Conservation (phyloP, 805 yeast genomes). For the Saturnispora sekii region DNA sequence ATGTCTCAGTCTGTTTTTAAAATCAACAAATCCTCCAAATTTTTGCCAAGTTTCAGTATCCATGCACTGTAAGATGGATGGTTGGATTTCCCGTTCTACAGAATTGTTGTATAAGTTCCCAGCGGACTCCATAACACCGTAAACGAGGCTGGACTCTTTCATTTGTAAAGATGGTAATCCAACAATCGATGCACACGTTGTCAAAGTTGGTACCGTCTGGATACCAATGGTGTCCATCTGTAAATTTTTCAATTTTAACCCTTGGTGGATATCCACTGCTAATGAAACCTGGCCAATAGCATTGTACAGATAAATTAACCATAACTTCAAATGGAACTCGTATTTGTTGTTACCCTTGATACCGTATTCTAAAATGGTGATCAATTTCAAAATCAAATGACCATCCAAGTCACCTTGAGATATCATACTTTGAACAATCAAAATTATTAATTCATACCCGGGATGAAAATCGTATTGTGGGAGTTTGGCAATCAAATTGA, state of each 20-base stretch:
- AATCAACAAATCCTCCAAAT: constrained; percentile 53
- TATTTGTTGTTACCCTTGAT: constrained; percentile 43
- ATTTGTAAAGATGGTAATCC: not conserved
- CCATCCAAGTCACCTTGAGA: constrained; percentile 11
- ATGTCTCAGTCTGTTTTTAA: constrained; percentile 39
- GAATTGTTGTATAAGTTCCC: constrained; percentile 42
- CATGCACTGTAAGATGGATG: constrained; percentile 43
- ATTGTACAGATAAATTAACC: constrained; percentile 60
- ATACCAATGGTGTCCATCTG: constrained; percentile 67
- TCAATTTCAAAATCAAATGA: constrained; percentile 29
- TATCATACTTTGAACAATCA: constrained; percentile 35
- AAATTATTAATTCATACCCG: constrained; percentile 56
- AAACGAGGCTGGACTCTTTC: constrained; percentile 13
- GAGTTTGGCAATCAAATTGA: constrained; percentile 29
- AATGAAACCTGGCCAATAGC: constrained; percentile 43
- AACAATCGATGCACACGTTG: constrained; percentile 26
- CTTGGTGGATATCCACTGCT: constrained; percentile 41
- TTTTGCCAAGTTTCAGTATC: constrained; percentile 55
- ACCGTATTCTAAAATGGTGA: constrained; percentile 50
- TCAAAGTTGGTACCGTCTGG: constrained; percentile 38
- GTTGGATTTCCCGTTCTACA: constrained; percentile 40
- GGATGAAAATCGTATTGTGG: constrained; percentile 60
- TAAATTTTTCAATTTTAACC: constrained; percentile 57
- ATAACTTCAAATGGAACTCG: constrained; percentile 61
- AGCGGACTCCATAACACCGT: constrained; percentile 28